phyloP scores from a whole-genome alignment of 306 rosid species.

The Dicorynia guianensis region DNA sequence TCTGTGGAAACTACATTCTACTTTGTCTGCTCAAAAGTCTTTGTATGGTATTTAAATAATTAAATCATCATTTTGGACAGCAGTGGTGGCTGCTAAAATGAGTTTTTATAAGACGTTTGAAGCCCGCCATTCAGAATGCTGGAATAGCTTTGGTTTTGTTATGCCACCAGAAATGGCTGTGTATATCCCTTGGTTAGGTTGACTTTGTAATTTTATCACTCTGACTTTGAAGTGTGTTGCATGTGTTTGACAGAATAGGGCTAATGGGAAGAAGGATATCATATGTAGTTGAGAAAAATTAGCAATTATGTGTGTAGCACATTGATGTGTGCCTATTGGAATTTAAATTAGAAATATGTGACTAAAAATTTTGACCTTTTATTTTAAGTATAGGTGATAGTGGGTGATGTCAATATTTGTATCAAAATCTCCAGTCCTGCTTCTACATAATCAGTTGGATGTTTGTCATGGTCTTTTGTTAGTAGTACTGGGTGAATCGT shows the following conservation, averaged over 20 bases:
- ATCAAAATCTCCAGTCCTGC: slow-evolving; percentile 1
- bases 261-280: background rate
- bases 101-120: slow-evolving; percentile 9
- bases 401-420: background rate
- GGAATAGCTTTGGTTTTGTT: slow-evolving; percentile 19
- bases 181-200: background rate
- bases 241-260: slow-evolving; percentile 5
- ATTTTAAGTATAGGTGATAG: background rate
- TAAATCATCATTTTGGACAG: too few species aligned
- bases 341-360: background rate
- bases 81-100: background rate
- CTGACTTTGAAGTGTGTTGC: background rate
- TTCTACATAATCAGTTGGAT: slow-evolving; percentile 11
- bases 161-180: background rate
- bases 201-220: slow-evolving; percentile 8
- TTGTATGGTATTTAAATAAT: too few species aligned
- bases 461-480: slow-evolving; percentile 16
- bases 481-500: background rate
- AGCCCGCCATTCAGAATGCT: background rate
- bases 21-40: slow-evolving; percentile 12
- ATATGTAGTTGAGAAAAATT: slow-evolving; percentile 7
- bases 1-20: slow-evolving; percentile 17
- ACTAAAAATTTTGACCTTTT: background rate
- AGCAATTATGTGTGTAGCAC: background rate
- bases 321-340: background rate